Conservation (phyloP, 1,284 basidiomycete species). For the Gymnopus androsaceus region DNA sequence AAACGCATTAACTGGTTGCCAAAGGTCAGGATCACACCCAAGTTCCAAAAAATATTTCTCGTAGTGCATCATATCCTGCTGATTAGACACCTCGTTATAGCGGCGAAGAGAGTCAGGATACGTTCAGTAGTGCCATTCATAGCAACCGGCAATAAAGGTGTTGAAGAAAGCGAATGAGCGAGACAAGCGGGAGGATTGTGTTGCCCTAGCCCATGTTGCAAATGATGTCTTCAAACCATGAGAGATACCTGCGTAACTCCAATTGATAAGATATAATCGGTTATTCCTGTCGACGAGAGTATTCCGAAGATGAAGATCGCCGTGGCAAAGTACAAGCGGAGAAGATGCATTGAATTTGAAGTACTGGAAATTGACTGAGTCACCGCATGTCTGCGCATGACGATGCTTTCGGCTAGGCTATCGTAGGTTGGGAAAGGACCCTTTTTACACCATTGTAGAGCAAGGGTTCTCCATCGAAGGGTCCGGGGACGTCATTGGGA, state of each 20-base stretch:
- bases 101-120: not conserved
- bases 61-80: too few species aligned
- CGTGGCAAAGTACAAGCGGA: slow-evolving; percentile 27
- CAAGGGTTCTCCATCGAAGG: slow-evolving; percentile 23
- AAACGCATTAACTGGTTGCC: not conserved
- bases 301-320: slow-evolving; percentile 25
- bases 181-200: not conserved
- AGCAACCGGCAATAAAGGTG: slow-evolving; percentile 5
- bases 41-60: not conserved
- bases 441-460: slow-evolving; percentile 16
- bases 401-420: slow-evolving; percentile 26
- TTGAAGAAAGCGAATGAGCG: slow-evolving; percentile 6
- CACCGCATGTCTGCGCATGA: slow-evolving; percentile 10
- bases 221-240: slow-evolving; percentile 24
- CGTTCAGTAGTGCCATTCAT: not conserved
- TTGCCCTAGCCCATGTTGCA: not conserved
- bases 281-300: slow-evolving; percentile 22
- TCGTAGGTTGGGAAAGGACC: slow-evolving; percentile 30
- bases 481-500: slow-evolving; percentile 23
- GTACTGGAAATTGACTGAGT: slow-evolving; percentile 1
- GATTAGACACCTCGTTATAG: not conserved
- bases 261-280: slow-evolving; percentile 25
- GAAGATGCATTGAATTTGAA: slow-evolving; percentile 20
- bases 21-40: not conserved
- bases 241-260: slow-evolving; percentile 24